Conservation (phyloP, 73 alveolate species). For the Stentor coeruleus region DNA sequence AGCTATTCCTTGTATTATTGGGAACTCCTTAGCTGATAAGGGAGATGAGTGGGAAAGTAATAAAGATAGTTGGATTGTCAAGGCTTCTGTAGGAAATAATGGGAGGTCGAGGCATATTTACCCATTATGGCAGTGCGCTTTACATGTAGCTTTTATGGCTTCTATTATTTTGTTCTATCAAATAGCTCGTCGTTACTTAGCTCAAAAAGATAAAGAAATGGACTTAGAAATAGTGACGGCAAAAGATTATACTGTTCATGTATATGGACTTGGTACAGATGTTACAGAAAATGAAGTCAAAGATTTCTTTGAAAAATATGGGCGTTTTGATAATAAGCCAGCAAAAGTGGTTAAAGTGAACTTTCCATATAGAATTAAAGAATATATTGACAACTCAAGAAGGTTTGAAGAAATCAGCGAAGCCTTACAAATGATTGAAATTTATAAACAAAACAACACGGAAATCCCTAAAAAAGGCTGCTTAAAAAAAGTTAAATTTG, state of each 20-base stretch:
- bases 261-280: slow-evolving; percentile 1
- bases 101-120: not conserved
- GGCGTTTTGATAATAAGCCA: not conserved
- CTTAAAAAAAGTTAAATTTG: not conserved
- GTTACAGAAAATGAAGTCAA: not conserved
- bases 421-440: not conserved
- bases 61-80: not conserved
- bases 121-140: not conserved
- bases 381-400: not conserved
- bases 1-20: too few species aligned
- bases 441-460: not conserved
- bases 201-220: not conserved
- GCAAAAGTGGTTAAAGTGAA: slow-evolving; percentile 1
- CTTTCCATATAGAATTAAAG: not conserved
- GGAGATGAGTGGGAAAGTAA: not conserved
- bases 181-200: not conserved
- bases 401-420: not conserved
- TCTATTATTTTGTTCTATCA: not conserved
- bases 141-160: not conserved
- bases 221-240: not conserved
- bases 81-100: not conserved
- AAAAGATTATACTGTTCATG: not conserved
- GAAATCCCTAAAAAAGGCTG: slow-evolving; percentile 4
- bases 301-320: not conserved
- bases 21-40: too few species aligned